Evolutionary conservation across 257 asterid species (phyloP).

Genomic region (Nicotiana tomentosiformis): DNA sequence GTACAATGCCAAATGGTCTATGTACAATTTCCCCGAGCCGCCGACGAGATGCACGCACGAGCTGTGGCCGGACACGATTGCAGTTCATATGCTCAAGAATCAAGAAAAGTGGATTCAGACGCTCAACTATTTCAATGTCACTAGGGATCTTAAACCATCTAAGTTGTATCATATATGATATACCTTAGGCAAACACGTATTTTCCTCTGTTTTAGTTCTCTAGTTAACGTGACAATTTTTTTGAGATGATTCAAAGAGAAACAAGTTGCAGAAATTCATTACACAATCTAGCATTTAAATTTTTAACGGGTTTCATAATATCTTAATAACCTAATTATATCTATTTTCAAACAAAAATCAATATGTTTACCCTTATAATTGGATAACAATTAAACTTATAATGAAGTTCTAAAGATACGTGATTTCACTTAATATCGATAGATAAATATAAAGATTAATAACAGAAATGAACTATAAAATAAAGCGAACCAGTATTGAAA

Average conservation of each 20-base stretch:
- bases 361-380: no score
- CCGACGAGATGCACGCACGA: conserved; percentile 73
- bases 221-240: no score
- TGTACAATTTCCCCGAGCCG: conserved; percentile 89
- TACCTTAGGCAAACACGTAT: conserved; percentile 26
- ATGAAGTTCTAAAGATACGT: no score
- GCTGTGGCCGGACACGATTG: conserved; percentile 80
- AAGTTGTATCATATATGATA: conserved; percentile 77
- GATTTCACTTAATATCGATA: no score
- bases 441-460: no score
- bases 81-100: conserved; percentile 72
- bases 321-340: neutral
- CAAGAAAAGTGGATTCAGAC: conserved; percentile 88
- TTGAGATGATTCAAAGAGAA: no score
- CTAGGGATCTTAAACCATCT: conserved; percentile 63
- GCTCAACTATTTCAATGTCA: conserved; percentile 67
- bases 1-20: conserved; percentile 84
- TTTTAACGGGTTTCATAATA: no score
- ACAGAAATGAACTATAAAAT: no score
- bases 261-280: no score
- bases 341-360: neutral
- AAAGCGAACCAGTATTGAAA: no score
- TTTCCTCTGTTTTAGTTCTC: neutral
- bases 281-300: no score
- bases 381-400: no score